A percentile compares a stretch with the other conserved stretches of the same genome.
phyloP scores from a whole-genome alignment of 2,329 filamentous ascomycete species.

The Fusarium udum region DNA sequence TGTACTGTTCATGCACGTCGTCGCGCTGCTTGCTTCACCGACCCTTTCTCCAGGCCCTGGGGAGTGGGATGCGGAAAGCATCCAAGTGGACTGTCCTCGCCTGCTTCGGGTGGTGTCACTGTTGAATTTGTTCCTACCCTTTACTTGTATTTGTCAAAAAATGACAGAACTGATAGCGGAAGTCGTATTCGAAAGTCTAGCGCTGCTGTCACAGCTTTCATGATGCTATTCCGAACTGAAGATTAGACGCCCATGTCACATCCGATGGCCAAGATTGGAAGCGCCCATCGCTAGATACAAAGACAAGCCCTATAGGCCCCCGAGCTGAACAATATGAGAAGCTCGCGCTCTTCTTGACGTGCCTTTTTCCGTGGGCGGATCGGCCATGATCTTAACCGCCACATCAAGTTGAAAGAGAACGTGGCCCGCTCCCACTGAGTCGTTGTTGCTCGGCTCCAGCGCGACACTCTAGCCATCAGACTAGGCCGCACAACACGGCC shows the following conservation, averaged over 20 bases:
- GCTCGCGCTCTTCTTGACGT: conserved; percentile 28
- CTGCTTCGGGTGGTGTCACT: conserved; percentile 19
- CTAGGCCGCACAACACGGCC: conserved; percentile 40
- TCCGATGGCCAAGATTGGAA: neutral
- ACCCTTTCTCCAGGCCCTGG: conserved; percentile 39
- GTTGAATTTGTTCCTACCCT: conserved; percentile 5
- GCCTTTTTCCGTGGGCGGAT: conserved; percentile 22
- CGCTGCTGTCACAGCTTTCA: neutral
- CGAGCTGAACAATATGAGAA: conserved; percentile 19
- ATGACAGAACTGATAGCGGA: neutral
- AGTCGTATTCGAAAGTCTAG: conserved; percentile 5
- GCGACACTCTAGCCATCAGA: conserved; percentile 34
- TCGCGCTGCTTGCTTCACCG: conserved; percentile 46
- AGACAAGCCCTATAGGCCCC: conserved; percentile 2
- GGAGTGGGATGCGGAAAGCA: conserved; percentile 32
- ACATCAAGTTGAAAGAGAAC: conserved; percentile 45
- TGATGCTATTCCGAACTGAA: conserved; percentile 22
- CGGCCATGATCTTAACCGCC: conserved; percentile 39
- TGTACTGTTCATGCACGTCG: conserved; percentile 48
- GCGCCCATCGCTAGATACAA: neutral
- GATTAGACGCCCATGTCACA: neutral
- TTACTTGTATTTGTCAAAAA: neutral
- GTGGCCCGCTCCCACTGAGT: conserved; percentile 46
- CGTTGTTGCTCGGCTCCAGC: conserved; percentile 37
- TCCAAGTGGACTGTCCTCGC: conserved; percentile 32